Base-by-base conservation (phyloP, 371 early-diverging fungal genomes). In the Conidiobolus incongruus region DNA sequence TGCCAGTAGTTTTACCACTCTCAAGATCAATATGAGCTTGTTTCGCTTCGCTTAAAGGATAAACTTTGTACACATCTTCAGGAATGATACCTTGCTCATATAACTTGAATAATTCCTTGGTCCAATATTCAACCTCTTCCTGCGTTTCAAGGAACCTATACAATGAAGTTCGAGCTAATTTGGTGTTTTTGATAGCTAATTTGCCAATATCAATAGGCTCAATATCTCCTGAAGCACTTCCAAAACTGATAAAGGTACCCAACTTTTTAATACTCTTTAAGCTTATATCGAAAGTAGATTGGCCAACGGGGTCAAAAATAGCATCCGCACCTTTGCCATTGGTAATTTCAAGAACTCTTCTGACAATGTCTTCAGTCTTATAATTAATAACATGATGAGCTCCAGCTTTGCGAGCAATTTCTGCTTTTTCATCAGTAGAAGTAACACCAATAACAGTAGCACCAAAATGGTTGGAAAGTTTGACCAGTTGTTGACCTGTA, bases 231-330 rank as follows among this genome's bases (percentile, higher is more conserved):
- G 81, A 77, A 1, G 91, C 84, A 50, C 89, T 90, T 32, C 95
- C 95, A 62, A 87, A 94, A n/a, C 76, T 77, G 36, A 89, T 65
- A 51, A 91, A 40, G 1, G 70, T 68, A 31, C 92, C 95, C 8
- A 81, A 58, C n/a, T 74, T 66, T n/a, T 73, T 68, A n/a, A 81
- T 55, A 22, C 64, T 69, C 15, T 67, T 65, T 20, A 90, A 53
- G 8, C 78, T 77, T 1, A 53, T 63, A 28, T 85, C 81, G 54
- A 79, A 94, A 0, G 92, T 89, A 4, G 70, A 57, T 47, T 79
- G 80, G 19, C 95, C 95, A 13, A 94, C 86, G 35, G 90, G 86
- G 54, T 94, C 95, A 50, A 70, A 77, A 15, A 87, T 87, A 15
- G 72, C 90, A 32, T 85, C 72, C n/a, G 81, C 85, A 12, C 89